These are phyloP conservation scores for Lathyrus oleraceus DNA, from an alignment of 306 rosid genomes.

Conservation along the genomic window DNA sequence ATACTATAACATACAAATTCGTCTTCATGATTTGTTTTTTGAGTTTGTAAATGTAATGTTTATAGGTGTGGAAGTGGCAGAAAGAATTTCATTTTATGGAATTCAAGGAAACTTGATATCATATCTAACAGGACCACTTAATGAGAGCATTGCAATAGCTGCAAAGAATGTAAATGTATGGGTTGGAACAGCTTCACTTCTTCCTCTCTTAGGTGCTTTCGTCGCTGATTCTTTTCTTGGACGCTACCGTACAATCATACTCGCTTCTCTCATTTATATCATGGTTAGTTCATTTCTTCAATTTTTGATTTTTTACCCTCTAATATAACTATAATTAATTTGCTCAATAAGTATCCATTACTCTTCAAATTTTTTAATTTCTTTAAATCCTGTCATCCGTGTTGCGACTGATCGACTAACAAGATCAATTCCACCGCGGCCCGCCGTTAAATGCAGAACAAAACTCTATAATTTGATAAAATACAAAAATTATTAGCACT, in stretches of 20 bases:
- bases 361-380: no score
- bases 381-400: no score
- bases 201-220: constrained; percentile 55
- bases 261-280: constrained; percentile 52
- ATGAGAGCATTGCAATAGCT: constrained; percentile 51
- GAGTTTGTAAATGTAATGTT: not conserved
- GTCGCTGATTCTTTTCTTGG: constrained; percentile 59
- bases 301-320: no score
- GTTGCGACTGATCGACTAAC: no score
- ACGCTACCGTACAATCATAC: constrained; percentile 52
- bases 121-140: constrained; percentile 52
- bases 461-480: no score
- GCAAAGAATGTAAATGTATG: constrained; percentile 54
- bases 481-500: no score
- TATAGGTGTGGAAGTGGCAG: constrained; percentile 53
- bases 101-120: constrained; percentile 50
- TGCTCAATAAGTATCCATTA: no score
- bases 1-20: not conserved
- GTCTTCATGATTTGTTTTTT: no score
- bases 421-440: no score
- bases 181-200: constrained; percentile 53
- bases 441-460: no score
- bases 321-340: no score
- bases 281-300: constrained; percentile 28
- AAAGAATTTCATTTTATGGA: constrained; percentile 54